phyloP scores from a whole-genome alignment of 768 basidiomycete species.

The Atractiella rhizophila region DNA sequence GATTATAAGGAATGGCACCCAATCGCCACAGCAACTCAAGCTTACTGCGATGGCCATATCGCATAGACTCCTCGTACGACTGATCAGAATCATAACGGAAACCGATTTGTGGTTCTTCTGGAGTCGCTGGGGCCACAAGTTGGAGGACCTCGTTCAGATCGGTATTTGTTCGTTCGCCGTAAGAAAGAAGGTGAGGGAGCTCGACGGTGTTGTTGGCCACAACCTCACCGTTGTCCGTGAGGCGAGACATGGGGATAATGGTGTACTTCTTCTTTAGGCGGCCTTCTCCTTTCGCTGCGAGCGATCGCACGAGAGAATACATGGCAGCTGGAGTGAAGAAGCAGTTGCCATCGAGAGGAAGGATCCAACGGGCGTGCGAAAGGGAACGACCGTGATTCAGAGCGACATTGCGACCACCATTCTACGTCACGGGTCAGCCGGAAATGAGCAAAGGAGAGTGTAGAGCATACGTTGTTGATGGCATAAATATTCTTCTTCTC shows the following conservation, averaged over 20 bases:
- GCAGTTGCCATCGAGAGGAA: slow-evolving; percentile 20
- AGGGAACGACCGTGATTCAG: slow-evolving; percentile 14
- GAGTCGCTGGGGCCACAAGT: slow-evolving; percentile 12
- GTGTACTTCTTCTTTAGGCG: slow-evolving; percentile 11
- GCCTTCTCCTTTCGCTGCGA: slow-evolving; percentile 4
- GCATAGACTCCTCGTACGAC: slow-evolving; percentile 16
- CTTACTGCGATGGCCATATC: slow-evolving; percentile 19
- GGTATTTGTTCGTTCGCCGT: slow-evolving; percentile 1
- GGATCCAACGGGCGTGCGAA: slow-evolving; percentile 16
- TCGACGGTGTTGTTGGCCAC: slow-evolving; percentile 10
- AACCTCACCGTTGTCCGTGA: slow-evolving; percentile 15
- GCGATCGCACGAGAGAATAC: slow-evolving; percentile 11
- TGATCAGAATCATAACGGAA: slow-evolving; percentile 18
- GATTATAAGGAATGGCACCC: slow-evolving; percentile 17
- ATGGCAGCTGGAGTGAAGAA: slow-evolving; percentile 18
- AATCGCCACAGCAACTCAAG: slow-evolving; percentile 19
- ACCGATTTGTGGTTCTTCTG: slow-evolving; percentile 19
- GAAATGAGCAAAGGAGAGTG: not conserved
- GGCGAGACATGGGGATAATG: slow-evolving; percentile 17
- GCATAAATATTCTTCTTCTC: slow-evolving; percentile 20
- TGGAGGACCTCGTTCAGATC: slow-evolving; percentile 9
- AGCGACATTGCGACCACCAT: slow-evolving; percentile 19
- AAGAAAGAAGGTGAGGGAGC: slow-evolving; percentile 3
- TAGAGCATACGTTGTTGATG: slow-evolving; percentile 16
- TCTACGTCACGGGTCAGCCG: slow-evolving; percentile 4